Base-by-base conservation (phyloP, 108 stramenopile genomes). In the Chaetoceros muelleri region DNA sequence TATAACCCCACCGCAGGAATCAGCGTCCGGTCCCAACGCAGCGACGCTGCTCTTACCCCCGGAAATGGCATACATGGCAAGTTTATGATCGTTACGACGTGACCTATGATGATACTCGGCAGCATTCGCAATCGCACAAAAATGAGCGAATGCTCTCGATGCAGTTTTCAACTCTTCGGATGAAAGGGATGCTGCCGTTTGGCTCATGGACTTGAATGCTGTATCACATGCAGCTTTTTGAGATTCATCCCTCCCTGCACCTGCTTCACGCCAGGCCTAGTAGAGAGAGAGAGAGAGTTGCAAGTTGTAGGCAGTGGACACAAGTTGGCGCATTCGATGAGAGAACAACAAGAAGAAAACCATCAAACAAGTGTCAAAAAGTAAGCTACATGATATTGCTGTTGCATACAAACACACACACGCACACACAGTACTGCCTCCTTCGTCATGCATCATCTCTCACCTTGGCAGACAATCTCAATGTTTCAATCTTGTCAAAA, bases 111-210 rank as follows among this genome's bases (percentile, higher is more conserved):
- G 84, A 0, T 58, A 61, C 75, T 93, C 90, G 44, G 86, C 86
- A 8, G 84, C 82, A 69, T 93, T 93, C 46, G 87, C 91, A 56
- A 87, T 74, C 24, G 82, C 84, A 61, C 85, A 69, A 61, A 87
- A 88, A 52, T 85, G 84, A 25, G 86, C 75, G 57, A 93, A 88
- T 19, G 86, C 82, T 3, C 91, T 62, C 8, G 75, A 69, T 54
- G 88, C 62, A 16, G 62, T 58, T 27, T 75, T 65, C n/a, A 88
- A 58, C 56, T 93, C 88, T 26, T 71, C 67, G 28, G 81, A 68
- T 19, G 57, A 57, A 13, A 90, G 59, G 1, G 61, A 56, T n/a
- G 65, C 30, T 0, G 67, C 80, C 30, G 62, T 69, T 10, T 61
- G 31, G 3, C 65, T 75, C 73, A 90, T 68, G 24, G 70, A 53